Evolutionary conservation across 805 yeast genomes (phyloP).

Genomic region (Yarrowia yakushimensis): DNA sequence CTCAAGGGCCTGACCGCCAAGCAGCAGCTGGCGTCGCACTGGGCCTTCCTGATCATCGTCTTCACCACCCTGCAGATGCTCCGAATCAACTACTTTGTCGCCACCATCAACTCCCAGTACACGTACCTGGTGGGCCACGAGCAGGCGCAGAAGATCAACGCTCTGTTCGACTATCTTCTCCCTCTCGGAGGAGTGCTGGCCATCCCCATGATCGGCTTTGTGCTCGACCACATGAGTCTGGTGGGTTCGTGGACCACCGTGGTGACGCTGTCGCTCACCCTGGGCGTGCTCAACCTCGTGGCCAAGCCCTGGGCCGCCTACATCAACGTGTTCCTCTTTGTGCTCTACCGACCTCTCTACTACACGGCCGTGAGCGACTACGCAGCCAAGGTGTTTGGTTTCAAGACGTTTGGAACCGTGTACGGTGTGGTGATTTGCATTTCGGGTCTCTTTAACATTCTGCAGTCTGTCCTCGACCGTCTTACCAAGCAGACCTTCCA

Average conservation of each 20-base stretch:
- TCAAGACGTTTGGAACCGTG: constrained; percentile 84
- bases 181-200: constrained; percentile 87
- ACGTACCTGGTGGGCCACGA: constrained; percentile 57
- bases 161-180: constrained; percentile 77
- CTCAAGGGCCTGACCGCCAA: constrained; percentile 59
- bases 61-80: constrained; percentile 88
- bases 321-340: constrained; percentile 66
- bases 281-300: constrained; percentile 71
- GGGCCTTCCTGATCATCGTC: constrained; percentile 74
- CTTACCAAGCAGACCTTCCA: constrained; percentile 63
- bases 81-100: constrained; percentile 87
- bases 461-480: constrained; percentile 66
- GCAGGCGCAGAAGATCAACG: constrained; percentile 56
- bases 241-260: constrained; percentile 35
- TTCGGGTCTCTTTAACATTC: constrained; percentile 75
- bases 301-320: constrained; percentile 52
- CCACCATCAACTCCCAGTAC: constrained; percentile 82
- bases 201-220: constrained; percentile 79
- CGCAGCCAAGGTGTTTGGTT: constrained; percentile 90
- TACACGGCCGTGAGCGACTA: constrained; percentile 91
- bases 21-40: constrained; percentile 51
- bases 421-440: constrained; percentile 82
- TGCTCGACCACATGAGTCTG: constrained; percentile 64
- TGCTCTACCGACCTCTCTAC: constrained; percentile 83
- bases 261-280: constrained; percentile 52